Evolutionary conservation across 345 rosid genomes (phyloP).

Genomic region (Conringia planisiliqua): DNA sequence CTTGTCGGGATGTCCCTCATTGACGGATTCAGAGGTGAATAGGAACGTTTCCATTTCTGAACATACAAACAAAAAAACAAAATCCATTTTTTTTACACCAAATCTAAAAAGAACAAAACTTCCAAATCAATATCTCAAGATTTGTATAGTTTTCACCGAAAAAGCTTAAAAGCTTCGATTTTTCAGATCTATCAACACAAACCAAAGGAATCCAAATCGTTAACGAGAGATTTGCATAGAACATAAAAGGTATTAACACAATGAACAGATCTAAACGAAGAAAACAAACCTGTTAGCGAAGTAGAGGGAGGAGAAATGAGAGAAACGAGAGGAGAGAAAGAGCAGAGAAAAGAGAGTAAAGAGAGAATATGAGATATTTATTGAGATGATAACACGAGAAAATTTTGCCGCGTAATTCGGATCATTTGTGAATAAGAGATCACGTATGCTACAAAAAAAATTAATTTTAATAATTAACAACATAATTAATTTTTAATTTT

Average conservation of each 20-base stretch:
- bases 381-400: not conserved
- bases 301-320: slow-evolving; percentile 16
- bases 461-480: too few relatives aligned
- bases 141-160: too few relatives aligned
- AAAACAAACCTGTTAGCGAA: slow-evolving; percentile 26
- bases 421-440: too few relatives aligned
- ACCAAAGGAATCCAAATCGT: not conserved
- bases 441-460: too few relatives aligned
- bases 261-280: slow-evolving; percentile 1
- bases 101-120: not conserved
- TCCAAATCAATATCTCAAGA: not conserved
- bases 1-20: slow-evolving; percentile 85
- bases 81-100: not conserved
- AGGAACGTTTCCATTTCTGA: slow-evolving; percentile 70
- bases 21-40: slow-evolving; percentile 80
- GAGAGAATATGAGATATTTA: slow-evolving; percentile 9
- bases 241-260: too few relatives aligned
- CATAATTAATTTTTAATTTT: too few relatives aligned
- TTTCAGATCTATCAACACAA: slow-evolving; percentile 12
- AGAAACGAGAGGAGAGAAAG: not conserved
- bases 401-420: too few relatives aligned
- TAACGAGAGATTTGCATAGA: not conserved
- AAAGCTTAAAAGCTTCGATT: not conserved
- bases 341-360: not conserved
- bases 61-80: not conserved